Evolutionary conservation across 73 alveolate species (phyloP).

Genomic region (Paramecium biaurelia): DNA sequence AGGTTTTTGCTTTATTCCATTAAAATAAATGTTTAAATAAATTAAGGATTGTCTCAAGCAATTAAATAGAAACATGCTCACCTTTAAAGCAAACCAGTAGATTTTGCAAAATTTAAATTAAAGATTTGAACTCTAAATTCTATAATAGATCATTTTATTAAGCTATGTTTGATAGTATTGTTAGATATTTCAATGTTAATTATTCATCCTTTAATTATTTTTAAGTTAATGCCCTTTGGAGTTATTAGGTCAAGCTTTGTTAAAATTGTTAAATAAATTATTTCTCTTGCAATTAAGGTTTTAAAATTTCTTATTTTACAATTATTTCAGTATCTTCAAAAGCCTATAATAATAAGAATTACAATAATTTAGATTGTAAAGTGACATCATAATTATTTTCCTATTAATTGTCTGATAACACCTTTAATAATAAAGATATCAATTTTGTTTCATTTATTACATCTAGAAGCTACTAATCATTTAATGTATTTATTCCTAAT

Average conservation of each 20-base stretch:
- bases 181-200: neutral
- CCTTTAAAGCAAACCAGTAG: neutral
- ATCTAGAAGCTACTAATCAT: neutral
- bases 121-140: neutral
- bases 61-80: neutral
- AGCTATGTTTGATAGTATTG: neutral
- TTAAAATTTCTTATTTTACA: neutral
- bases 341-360: neutral
- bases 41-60: neutral
- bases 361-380: neutral
- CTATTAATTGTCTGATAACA: neutral
- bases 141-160: neutral
- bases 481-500: neutral
- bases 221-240: neutral
- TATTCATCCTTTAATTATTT: neutral
- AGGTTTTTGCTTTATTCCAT: neutral
- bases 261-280: neutral
- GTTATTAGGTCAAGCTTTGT: neutral
- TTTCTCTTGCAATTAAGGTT: neutral
- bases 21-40: neutral
- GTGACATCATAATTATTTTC: neutral
- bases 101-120: neutral
- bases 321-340: neutral
- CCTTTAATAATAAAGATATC: neutral
- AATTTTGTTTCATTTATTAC: neutral